These are phyloP conservation scores for Fusarium cicatricum DNA, from an alignment of 2,329 filamentous ascomycete species.

Conservation along the genomic window DNA sequence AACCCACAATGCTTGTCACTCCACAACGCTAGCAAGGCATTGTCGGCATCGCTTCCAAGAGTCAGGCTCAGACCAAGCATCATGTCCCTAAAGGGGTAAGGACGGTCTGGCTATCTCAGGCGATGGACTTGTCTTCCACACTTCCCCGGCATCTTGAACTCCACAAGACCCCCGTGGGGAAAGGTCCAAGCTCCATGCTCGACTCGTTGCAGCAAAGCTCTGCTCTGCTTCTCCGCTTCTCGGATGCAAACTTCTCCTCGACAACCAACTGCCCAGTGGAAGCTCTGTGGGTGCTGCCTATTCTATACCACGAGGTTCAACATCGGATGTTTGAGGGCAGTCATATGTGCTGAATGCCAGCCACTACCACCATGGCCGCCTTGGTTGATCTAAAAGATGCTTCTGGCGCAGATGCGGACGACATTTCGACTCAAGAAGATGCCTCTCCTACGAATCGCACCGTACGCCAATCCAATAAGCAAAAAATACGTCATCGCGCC, in stretches of 20 bases:
- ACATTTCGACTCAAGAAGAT: slow-evolving; percentile 47
- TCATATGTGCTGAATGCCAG: neutral
- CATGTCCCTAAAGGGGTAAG: neutral
- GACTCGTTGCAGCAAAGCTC: neutral
- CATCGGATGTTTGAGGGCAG: neutral
- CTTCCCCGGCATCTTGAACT: slow-evolving; percentile 4
- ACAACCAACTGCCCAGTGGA: slow-evolving; percentile 10
- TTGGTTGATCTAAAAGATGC: slow-evolving; percentile 27
- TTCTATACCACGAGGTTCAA: neutral
- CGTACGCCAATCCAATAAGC: slow-evolving; percentile 44
- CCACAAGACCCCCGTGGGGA: slow-evolving; percentile 22
- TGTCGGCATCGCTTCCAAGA: neutral
- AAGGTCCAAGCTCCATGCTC: slow-evolving; percentile 26
- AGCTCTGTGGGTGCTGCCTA: neutral
- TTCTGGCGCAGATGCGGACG: slow-evolving; percentile 17
- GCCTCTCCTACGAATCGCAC: slow-evolving; percentile 42
- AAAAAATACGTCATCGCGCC: slow-evolving; percentile 56
- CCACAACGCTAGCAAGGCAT: slow-evolving; percentile 4
- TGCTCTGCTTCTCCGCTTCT: slow-evolving; percentile 23
- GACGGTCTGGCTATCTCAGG: neutral
- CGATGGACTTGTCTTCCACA: neutral
- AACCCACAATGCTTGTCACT: neutral
- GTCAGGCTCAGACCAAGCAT: neutral
- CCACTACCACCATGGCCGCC: slow-evolving; percentile 20
- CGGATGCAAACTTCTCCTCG: slow-evolving; percentile 15